Conservation (phyloP, 352 stramenopile genomes). For the Elongisporangium senticosum region DNA sequence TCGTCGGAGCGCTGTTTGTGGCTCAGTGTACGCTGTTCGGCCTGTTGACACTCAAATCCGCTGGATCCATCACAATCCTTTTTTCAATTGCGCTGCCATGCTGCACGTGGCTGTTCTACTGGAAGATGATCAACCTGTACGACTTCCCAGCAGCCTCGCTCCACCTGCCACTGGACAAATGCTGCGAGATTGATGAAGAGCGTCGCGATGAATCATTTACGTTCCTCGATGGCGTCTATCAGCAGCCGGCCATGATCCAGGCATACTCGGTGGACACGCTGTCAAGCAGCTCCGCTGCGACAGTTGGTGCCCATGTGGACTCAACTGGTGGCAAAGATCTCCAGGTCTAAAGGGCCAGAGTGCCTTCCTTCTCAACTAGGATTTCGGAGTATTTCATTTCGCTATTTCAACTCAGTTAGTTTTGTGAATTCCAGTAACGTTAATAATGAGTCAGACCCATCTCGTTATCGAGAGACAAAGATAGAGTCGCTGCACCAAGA, state of each 20-base stretch:
- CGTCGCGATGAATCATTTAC: constrained; percentile 28
- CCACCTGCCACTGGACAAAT: constrained; percentile 51
- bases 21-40: constrained; percentile 73
- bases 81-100: constrained; percentile 22
- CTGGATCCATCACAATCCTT: constrained; percentile 23
- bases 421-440: neutral
- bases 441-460: neutral
- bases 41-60: constrained; percentile 75
- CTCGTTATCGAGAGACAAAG: too few species aligned
- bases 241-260: constrained; percentile 64
- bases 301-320: neutral
- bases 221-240: constrained; percentile 70
- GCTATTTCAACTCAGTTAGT: neutral
- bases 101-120: constrained; percentile 49
- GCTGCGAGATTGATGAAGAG: constrained; percentile 36
- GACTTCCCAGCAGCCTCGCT: constrained; percentile 54
- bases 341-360: neutral
- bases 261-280: constrained; percentile 18
- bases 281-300: neutral
- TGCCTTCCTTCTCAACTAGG: too few species aligned
- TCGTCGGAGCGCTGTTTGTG: constrained; percentile 67
- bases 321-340: neutral
- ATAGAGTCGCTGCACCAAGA: too few species aligned
- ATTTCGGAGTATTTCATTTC: neutral
- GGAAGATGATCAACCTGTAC: constrained; percentile 51